Conservation (phyloP, 2,329 filamentous ascomycete genomes). For the Trichoderma hamatum region DNA sequence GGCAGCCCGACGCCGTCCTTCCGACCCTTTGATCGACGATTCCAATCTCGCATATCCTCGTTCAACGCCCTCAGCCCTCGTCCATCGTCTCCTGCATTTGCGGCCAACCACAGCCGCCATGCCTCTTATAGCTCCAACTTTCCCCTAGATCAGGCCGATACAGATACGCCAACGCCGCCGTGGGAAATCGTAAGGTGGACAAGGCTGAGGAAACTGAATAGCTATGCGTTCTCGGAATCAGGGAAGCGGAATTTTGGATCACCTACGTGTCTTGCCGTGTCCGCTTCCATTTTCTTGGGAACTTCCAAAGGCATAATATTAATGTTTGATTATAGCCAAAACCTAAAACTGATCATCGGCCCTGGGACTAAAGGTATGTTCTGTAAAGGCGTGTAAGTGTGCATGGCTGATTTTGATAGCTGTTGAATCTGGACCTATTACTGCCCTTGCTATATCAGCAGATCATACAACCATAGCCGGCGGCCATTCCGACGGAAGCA, state of each 20-base stretch:
- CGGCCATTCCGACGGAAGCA: constrained; percentile 85
- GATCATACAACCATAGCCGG: constrained; percentile 91
- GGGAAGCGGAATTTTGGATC: constrained; percentile 91
- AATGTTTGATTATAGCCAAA: constrained; percentile 97
- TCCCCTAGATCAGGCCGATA: constrained; percentile 62
- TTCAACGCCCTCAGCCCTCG: constrained; percentile 61
- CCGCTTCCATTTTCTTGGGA: constrained; percentile 84
- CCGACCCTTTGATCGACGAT: constrained; percentile 90
- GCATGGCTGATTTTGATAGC: constrained; percentile 56
- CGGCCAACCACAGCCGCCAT: constrained; percentile 76
- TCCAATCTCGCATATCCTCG: constrained; percentile 80
- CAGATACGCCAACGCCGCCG: constrained; percentile 74
- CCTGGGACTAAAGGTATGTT: constrained; percentile 80
- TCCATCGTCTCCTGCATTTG: constrained; percentile 75
- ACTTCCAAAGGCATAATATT: constrained; percentile 94
- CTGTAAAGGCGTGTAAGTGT: neutral
- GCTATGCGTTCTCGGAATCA: constrained; percentile 87
- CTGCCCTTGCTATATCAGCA: constrained; percentile 85
- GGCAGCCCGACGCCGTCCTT: constrained; percentile 78
- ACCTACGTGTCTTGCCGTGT: constrained; percentile 86
- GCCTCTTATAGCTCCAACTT: constrained; percentile 76
- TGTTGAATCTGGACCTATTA: constrained; percentile 86
- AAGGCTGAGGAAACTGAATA: constrained; percentile 83
- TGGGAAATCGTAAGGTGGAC: constrained; percentile 99
- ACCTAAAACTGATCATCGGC: constrained; percentile 89